Evolutionary conservation across 345 rosid species (phyloP), one percentile per base, ranked within the genome.

Genomic region (Zanthoxylum bungeanum): DNA sequence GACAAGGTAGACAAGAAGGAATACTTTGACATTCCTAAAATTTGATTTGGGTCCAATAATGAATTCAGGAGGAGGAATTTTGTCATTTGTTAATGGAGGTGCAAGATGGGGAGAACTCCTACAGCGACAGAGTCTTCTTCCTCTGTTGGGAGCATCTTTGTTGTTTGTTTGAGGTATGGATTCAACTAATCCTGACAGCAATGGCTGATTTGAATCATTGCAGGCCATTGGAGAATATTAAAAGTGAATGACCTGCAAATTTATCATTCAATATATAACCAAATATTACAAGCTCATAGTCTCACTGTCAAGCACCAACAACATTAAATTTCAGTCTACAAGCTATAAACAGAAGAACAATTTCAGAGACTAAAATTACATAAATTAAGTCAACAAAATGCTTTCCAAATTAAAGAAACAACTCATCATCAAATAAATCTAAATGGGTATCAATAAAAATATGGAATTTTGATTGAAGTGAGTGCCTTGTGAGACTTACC

Each of bases 31-130:
- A 59, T 47, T 77, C 33, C 34, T 80, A 25, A 85, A 64, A 58
- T 78, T 85, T 3, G 87, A 87, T 72, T 78, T 81, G 37, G 87
- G 80, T 39, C 75, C 72, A 21, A 80, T 80, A 74, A 80, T 72
- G 51, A 90, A 76, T 27, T 49, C 53, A 3, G 75, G 63, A 25
- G 55, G 76, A 61, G 82, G 85, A 22, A 80, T 62, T 60, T 65
- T 44, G 2, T 61, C 77, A 0, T 47, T 50, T 21, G 66, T 70
- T 24, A 73, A 83, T 30, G 64, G 62, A 60, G 71, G 73, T 72
- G 57, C 14, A n/a, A 42, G 68, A 21, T 87, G 77, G 27, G 99
- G 97, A 82, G 96, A 89, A 78, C 97, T 91, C 81, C 53, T 85
- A 81, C 76, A 68, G 51, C 85, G 92, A 40, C 88, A 85, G 49